Base-by-base conservation (phyloP, 1,284 basidiomycete genomes). In the Paramarasmius palmivorus region DNA sequence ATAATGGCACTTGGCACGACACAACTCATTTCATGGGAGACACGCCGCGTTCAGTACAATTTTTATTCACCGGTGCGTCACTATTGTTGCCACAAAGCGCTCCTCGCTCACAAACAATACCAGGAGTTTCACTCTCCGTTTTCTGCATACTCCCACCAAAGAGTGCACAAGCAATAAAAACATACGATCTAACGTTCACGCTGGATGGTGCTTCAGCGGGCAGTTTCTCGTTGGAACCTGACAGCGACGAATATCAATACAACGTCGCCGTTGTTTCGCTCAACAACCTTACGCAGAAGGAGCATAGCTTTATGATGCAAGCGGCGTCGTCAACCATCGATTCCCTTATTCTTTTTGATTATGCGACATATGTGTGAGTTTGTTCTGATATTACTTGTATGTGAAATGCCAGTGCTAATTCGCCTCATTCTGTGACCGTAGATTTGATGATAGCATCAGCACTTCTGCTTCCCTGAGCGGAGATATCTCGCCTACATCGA, bases 291-390 rank as follows among this genome's bases (percentile, higher is more conserved):
- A 9, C 41, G 12, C 20, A 44, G 14, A 25, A 20, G 23, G 23
- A 44, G 10, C 41, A 44, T 26, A 10, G 25, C 20, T 44, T 44
- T 22, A 44, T 25, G 4, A 44, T 44, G 41, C 15, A 6, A n/a
- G 41, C 41, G 10, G 19, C 4, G 20, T 44, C 41, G 8, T 6
- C 41, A 44, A 44, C 41, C 9, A 25, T n/a, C 19, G 41, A 44
- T 44, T 44, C 41, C 25, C 20, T 44, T 15, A 26, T 44, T 26
- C 41, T 44, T 12, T 44, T 44, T 25, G 41, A 44, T 25, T 44
- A 44, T 44, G 41, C 41, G 8, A 22, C 41, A 6, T 44, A 44
- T 7, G 20, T 44, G 41, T 44, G 20, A 44, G 41, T 44, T 19
- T 44, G 20, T 12, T 15, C 17, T 20, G 17, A 4, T 41, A 10